Evolutionary conservation across 208 protist species (phyloP), one percentile per base, ranked within the genome.

Genomic region (Acanthamoeba culbertsoni): DNA sequence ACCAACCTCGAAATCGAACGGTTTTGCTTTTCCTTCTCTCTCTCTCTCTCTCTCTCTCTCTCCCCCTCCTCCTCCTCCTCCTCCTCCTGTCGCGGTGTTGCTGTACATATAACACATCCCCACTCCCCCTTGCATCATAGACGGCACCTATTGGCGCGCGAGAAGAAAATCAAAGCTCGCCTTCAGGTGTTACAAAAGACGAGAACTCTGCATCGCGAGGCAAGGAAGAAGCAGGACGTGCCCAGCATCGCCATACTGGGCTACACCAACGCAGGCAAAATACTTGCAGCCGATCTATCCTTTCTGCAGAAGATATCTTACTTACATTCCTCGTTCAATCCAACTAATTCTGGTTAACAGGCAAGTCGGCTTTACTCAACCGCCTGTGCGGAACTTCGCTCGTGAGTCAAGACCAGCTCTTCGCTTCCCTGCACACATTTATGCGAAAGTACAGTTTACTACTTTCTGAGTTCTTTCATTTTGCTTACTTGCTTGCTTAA

Each of bases 91-190:
- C n/a, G n/a, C n/a, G n/a, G n/a, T n/a, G n/a, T n/a, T n/a, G n/a
- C n/a, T n/a, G n/a, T n/a, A n/a, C n/a, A n/a, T n/a, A n/a, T n/a
- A n/a, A n/a, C n/a, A n/a, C n/a, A n/a, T n/a, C n/a, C n/a, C n/a
- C n/a, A n/a, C n/a, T n/a, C n/a, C n/a, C n/a, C n/a, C n/a, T n/a
- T n/a, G n/a, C n/a, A n/a, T 51, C 0, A 33, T 43, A 84, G 73
- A 20, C 46, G 82, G 4, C 46, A 90, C 35, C 14, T 90, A 35
- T n/a, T 68, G 20, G 82, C 48, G 0, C 45, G 53, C 33, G 82
- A 90, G 46, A 90, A 90, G 82, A 90, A 90, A 53, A 59, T 90
- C 31, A 90, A 68, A 43, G 18, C 46, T 23, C 53, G 55, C 42
- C 53, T 90, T 2, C 37, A 68, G 82, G 31, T 68, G 53, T 28